Conservation (phyloP, 2,329 filamentous ascomycete species). For the Cladosporium oxysporum region DNA sequence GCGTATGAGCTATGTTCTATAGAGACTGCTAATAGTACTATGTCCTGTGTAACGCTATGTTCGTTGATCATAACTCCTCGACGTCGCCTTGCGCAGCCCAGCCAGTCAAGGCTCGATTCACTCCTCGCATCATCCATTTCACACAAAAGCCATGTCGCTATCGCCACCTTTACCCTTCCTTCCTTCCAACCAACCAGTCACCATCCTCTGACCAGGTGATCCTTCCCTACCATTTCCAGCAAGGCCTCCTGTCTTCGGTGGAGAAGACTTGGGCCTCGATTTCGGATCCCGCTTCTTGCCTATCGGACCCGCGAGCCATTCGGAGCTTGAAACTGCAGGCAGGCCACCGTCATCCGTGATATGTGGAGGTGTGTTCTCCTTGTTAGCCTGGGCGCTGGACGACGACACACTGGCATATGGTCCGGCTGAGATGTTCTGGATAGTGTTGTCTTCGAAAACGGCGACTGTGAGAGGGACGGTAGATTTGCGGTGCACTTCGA, state of each 20-base stretch:
- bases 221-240: constrained; percentile 21
- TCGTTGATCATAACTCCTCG: not conserved
- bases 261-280: constrained; percentile 19
- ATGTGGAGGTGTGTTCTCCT: constrained; percentile 27
- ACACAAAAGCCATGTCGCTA: constrained; percentile 30
- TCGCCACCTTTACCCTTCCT: constrained; percentile 26
- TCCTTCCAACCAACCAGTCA: constrained; percentile 34
- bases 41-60: not conserved
- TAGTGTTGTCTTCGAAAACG: constrained; percentile 36
- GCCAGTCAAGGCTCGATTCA: not conserved
- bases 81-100: not conserved
- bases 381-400: constrained; percentile 22
- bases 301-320: constrained; percentile 32
- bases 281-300: constrained; percentile 19
- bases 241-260: not conserved
- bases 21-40: not conserved
- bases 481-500: constrained; percentile 30
- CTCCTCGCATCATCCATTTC: constrained; percentile 9
- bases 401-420: constrained; percentile 31
- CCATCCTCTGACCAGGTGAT: constrained; percentile 33
- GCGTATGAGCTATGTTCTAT: not conserved
- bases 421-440: constrained; percentile 37
- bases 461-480: constrained; percentile 17
- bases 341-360: constrained; percentile 20
- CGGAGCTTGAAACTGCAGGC: constrained; percentile 33